Percentiles rank a stretch among this genome's conserved stretches.
phyloP scores from a whole-genome alignment of 495 filamentous ascomycete species.

The Penicillium dipodomyicola region DNA sequence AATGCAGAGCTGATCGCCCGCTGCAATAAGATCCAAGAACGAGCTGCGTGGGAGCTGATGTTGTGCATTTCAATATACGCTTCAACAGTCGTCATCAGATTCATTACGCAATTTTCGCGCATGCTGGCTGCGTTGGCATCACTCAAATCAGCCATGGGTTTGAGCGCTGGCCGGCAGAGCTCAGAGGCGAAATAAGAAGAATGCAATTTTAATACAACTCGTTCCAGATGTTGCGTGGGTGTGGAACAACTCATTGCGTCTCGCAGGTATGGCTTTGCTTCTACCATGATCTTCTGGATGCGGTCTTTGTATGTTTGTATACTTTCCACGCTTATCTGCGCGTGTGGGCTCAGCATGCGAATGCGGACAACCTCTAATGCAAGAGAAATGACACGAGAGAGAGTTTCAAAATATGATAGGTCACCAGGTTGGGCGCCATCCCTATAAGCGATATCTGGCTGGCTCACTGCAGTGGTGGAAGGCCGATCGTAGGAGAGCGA shows the following conservation, averaged over 20 bases:
- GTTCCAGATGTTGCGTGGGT: slow-evolving; percentile 51
- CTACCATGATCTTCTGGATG: slow-evolving; percentile 50
- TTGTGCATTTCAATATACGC: slow-evolving; percentile 48
- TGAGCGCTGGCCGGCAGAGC: slow-evolving; percentile 58
- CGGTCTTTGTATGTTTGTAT: slow-evolving; percentile 52
- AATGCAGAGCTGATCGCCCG: slow-evolving; percentile 50
- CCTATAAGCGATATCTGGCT: slow-evolving; percentile 47
- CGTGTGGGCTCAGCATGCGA: slow-evolving; percentile 48
- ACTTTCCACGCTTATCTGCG: slow-evolving; percentile 40
- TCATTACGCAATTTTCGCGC: slow-evolving; percentile 42
- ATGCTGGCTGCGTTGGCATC: slow-evolving; percentile 43
- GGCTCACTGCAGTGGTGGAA: slow-evolving; percentile 50
- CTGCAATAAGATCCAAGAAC: slow-evolving; percentile 49
- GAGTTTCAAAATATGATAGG: slow-evolving; percentile 51
- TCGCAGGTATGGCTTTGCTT: slow-evolving; percentile 52
- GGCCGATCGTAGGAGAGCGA: slow-evolving; percentile 60
- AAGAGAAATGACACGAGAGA: slow-evolving; percentile 52
- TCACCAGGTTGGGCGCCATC: slow-evolving; percentile 42
- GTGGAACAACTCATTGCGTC: slow-evolving; percentile 49
- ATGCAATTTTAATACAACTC: slow-evolving; percentile 56
- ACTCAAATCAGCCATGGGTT: slow-evolving; percentile 30
- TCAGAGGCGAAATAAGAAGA: slow-evolving; percentile 59
- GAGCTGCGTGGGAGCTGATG: slow-evolving; percentile 42
- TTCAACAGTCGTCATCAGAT: slow-evolving; percentile 45
- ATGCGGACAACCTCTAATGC: slow-evolving; percentile 56